phyloP scores from a whole-genome alignment of 805 yeast genomes.

The Schizosaccharomyces pombe region ASM294v3 CU329670.1:3511501-3512000 shows the following conservation, averaged over 20 bases:
- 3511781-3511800: conserved; percentile 21
- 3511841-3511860: conserved; percentile 85
- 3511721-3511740: conserved; percentile 84
- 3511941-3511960: conserved; percentile 56
- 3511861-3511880: conserved; percentile 74
- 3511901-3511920: conserved; percentile 57
- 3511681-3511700: conserved; percentile 83
- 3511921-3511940: conserved; percentile 51
- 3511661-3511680: conserved; percentile 77
- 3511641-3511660: conserved; percentile 93
- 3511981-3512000: conserved; percentile 46
- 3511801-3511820: conserved; percentile 42
- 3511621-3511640: conserved; percentile 83
- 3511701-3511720: conserved; percentile 88
- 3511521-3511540: conserved; percentile 21
- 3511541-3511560: conserved; percentile 50
- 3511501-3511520: conserved; percentile 42
- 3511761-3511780: conserved; percentile 31
- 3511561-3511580: conserved; percentile 46
- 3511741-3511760: conserved; percentile 67
- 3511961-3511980: conserved; percentile 53
- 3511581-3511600: conserved; percentile 91
- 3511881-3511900: conserved; percentile 56
- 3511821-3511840: conserved; percentile 44
- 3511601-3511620: conserved; percentile 98